Evolutionary conservation across 441 rosid genomes (phyloP), one percentile per base, ranked within the genome.

Genomic region (Gossypium aridum): DNA sequence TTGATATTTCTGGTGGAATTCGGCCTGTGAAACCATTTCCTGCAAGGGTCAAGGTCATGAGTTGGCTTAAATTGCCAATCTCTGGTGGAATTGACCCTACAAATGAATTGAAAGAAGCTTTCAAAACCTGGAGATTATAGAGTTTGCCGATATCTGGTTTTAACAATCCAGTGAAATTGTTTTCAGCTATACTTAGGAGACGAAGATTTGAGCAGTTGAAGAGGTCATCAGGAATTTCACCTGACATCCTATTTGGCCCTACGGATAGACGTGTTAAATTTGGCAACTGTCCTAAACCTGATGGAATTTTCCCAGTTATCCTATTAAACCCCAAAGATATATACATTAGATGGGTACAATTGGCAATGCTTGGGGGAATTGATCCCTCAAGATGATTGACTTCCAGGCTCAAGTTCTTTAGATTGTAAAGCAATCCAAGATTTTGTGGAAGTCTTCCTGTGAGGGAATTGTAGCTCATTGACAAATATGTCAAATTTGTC

Each of bases 201-300:
- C 3, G 60, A 59, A 92, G 77, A 55, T 83, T 79, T 71, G 91
- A 83, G 80, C 96, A 91, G 69, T 88, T 85, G 82, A 85, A 94
- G 77, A 92, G 88, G 60, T 91, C 96, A 76, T 85, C 89, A 14
- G 97, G 94, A 51, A 94, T 85, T 74, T 88, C 92, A 20, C 97
- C 97, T 2, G 88, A 80, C 63, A 94, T 56, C 51, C 43, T 75
- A 72, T 92, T 94, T 2, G 9, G 4, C 9, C 78, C 86, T 1
- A 92, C 60, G 59, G 90, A 79, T 10, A 92, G 56, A 60, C 5
- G 16, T 34, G 88, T 89, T 23, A 93, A 80, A 79, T 91, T 91
- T 20, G 70, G 57, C 83, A 87, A 65, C 78, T 70, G 61, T 28
- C 92, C 94, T 26, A 93, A 77, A 67, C 96, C 94, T 16, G 17